Base-by-base conservation (phyloP, 306 rosid species). In the Cicer pinnatifidum region DNA sequence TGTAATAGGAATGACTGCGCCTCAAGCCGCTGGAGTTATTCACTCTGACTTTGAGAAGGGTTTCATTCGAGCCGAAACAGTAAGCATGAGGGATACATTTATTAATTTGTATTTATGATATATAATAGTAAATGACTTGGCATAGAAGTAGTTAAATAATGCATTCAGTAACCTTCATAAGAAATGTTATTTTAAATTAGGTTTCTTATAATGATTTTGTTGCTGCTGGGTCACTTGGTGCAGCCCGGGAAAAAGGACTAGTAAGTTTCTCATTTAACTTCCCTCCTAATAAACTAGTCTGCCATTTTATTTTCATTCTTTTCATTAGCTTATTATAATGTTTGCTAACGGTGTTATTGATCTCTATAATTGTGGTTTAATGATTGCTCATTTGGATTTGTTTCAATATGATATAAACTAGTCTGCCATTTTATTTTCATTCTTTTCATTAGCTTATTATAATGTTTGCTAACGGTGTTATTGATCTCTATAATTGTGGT, bases 31-130 rank as follows among this genome's bases (percentile, higher is more conserved):
- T 84, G 98, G 98, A 84, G 92, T 86, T 72, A 94, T 94, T 80
- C 98, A 94, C 88, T 88, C 97, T 15, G 98, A 94, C 89, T 94
- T 94, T 63, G 97, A 94, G 96, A 94, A 89, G 85, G 98, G 97
- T 70, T 94, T 94, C 86, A 94, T 94, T 75, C 91, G 96, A 73
- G 98, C 98, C 39, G 97, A 94, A 81, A 94, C 97, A 5, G 97
- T 94, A 88, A 86, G 93, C 47, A 48, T 67, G 65, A 37, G 58
- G 1, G 16, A 67, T 45, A 58, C 44, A 69, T 39, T 77, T 67
- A 68, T 73, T 46, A 78, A 47, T 28, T 48, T 20, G 35, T 47
- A 9, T 60, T 13, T 67, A 39, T 40, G 46, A 23, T 59, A 33
- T 28, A 53, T 58, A 15, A 51, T 48, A 75, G 54, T 57, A 67